Evolutionary conservation across 768 basidiomycete species (phyloP), one percentile per base, ranked within the genome.

Genomic region (Phlebiopsis gigantea): DNA sequence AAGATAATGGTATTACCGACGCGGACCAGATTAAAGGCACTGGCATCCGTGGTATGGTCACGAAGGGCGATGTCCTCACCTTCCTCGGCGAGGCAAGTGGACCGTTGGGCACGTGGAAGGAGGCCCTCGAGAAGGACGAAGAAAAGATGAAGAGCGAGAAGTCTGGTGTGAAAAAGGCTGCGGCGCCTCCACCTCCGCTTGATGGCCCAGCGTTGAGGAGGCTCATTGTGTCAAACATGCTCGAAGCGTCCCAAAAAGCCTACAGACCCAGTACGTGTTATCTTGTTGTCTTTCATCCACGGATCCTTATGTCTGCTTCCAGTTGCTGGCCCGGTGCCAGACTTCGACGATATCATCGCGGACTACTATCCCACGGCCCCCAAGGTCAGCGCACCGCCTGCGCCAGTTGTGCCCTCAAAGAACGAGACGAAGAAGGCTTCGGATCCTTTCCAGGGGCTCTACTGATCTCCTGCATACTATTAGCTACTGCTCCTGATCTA

Each of bases 31-130:
- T 99, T 68, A 87, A 86, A 60, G 94, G 90, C 5, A 96, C 93
- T 2, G 96, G 96, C 48, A 77, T 90, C 52, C 80, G 90, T 34
- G 96, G 97, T 14, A 95, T 94, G 88, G 70, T 98, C 58, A 98
- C 95, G 47, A 98, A 98, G 71, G 97, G 97, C 10, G 96, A 99
- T 67, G 87, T 98, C 1, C 79, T 99, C 26, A 75, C 91, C 2
- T 85, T 83, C 71, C 77, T 97, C 5, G 96, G 96, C 19, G 85
- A 86, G 70, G 89, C 93, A 19, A 85, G 85, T 10, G 77, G 79
- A 31, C 90, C 93, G 0, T 75, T 79, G 19, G 93, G 92, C 34
- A 88, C 89, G 2, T 90, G 78, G 72, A 87, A 85, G 67, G 76
- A 76, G 61, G 61, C 73, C 14, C 58, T 64, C 19, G 62, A 63